These are phyloP conservation scores for Mycosphaerella arachidis DNA, from an alignment of 2,329 filamentous ascomycete species.

Conservation along the genomic window DNA sequence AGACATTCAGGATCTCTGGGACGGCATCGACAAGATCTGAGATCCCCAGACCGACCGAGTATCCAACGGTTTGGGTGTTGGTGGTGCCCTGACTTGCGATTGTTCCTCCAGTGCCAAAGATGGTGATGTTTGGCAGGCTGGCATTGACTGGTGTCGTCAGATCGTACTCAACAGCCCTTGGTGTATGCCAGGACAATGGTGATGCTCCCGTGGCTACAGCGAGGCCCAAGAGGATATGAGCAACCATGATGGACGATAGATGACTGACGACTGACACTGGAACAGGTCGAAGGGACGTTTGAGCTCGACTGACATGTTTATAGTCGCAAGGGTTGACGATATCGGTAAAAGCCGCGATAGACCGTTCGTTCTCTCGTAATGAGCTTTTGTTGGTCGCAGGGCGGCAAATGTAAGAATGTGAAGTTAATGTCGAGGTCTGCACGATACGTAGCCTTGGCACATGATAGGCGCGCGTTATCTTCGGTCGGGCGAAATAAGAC, in stretches of 20 bases:
- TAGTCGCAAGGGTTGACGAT: neutral
- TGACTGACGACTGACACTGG: too few relatives aligned
- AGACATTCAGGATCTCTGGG: conserved; percentile 51
- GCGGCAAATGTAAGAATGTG: neutral
- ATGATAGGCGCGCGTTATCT: neutral
- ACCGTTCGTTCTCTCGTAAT: neutral
- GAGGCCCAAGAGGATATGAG: too few relatives aligned
- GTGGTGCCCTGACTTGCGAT: conserved; percentile 52
- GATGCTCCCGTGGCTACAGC: too few relatives aligned
- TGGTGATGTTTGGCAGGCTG: conserved; percentile 53
- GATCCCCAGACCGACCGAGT: conserved; percentile 50
- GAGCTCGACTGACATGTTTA: neutral
- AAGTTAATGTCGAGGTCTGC: neutral
- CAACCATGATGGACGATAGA: too few relatives aligned
- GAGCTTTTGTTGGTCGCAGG: neutral
- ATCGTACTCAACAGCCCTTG: neutral
- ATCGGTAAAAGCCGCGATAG: neutral
- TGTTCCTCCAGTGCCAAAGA: conserved; percentile 56
- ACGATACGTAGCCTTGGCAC: neutral
- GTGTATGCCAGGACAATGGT: too few relatives aligned
- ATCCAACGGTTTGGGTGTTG: conserved; percentile 52
- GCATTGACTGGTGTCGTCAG: conserved; percentile 34
- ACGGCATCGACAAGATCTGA: conserved; percentile 52
- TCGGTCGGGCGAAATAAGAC: neutral
- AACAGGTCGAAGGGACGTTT: neutral